These are phyloP conservation scores for Camillea tinctor DNA, from an alignment of 2,329 filamentous ascomycete genomes.

Conservation along the genomic window DNA sequence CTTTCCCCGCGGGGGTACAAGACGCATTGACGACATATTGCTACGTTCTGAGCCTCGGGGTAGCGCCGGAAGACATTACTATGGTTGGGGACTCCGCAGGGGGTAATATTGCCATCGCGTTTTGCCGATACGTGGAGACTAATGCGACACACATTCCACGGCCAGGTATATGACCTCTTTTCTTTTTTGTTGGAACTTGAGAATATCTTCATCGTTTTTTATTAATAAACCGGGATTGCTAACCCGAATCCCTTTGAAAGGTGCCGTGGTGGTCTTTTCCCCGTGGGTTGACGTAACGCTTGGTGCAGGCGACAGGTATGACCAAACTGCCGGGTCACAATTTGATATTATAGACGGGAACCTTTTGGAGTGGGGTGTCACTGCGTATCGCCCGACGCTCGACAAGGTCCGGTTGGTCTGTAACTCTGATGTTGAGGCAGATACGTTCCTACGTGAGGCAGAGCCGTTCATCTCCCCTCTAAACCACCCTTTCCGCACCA, in stretches of 20 bases:
- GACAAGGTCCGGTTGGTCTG: not conserved
- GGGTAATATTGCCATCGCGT: conserved; percentile 17
- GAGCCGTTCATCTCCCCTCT: conserved; percentile 22
- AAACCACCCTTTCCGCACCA: conserved; percentile 19
- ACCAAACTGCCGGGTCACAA: not conserved
- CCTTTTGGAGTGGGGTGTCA: conserved; percentile 24
- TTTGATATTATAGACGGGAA: conserved; percentile 15
- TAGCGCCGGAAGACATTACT: conserved; percentile 14
- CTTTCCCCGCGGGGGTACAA: conserved; percentile 21
- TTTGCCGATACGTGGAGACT: conserved; percentile 19
- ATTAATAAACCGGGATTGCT: not conserved
- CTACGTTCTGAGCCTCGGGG: conserved; percentile 16
- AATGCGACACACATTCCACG: conserved; percentile 6
- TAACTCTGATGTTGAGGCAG: too few species aligned
- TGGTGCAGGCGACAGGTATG: conserved; percentile 8
- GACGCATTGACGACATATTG: conserved; percentile 15
- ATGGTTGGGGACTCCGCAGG: conserved; percentile 22
- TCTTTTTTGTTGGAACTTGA: too few species aligned
- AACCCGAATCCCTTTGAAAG: conserved; percentile 2
- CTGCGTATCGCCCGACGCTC: conserved; percentile 15
- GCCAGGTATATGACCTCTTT: conserved; percentile 11
- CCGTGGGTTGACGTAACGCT: conserved; percentile 22
- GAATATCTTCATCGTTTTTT: too few species aligned
- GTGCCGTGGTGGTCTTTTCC: conserved; percentile 16
- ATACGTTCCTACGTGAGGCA: conserved; percentile 3